Conservation (phyloP, 495 filamentous ascomycete species). For the Sporormia fimetaria region DNA sequence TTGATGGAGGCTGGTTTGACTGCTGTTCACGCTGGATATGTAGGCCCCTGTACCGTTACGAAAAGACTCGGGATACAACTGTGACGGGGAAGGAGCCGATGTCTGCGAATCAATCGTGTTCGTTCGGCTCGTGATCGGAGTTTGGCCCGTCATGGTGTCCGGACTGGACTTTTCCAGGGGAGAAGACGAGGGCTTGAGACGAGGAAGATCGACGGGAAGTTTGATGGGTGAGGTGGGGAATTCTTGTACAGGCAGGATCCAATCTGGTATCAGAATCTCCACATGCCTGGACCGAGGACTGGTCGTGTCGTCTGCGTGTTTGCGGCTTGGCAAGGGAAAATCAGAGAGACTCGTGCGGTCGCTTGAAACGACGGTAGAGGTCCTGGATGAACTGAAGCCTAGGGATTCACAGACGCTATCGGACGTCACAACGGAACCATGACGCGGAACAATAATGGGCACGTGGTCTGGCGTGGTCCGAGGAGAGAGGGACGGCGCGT, state of each 20-base stretch:
- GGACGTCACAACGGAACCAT: slow-evolving; percentile 28
- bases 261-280: slow-evolving; percentile 32
- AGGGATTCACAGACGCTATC: slow-evolving; percentile 18
- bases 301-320: slow-evolving; percentile 18
- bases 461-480: slow-evolving; percentile 32
- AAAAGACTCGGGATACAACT: slow-evolving; percentile 25
- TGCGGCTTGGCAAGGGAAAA: slow-evolving; percentile 22
- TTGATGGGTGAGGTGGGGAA: slow-evolving; percentile 16
- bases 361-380: slow-evolving; percentile 16
- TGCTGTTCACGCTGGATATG: slow-evolving; percentile 40
- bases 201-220: not conserved
- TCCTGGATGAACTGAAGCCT: slow-evolving; percentile 20
- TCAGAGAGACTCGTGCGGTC: slow-evolving; percentile 23
- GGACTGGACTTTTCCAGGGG: slow-evolving; percentile 11
- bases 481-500: slow-evolving; percentile 13
- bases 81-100: slow-evolving; percentile 36
- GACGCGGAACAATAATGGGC: slow-evolving; percentile 33
- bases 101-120: slow-evolving; percentile 51
- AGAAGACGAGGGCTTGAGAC: slow-evolving; percentile 4
- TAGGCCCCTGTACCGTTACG: slow-evolving; percentile 20
- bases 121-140: slow-evolving; percentile 35
- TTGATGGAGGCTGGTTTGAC: slow-evolving; percentile 46
- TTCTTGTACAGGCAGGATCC: slow-evolving; percentile 29
- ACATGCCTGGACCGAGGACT: slow-evolving; percentile 30
- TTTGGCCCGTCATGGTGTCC: slow-evolving; percentile 31